These are phyloP conservation scores for Stachybotrys elegans DNA, from an alignment of 2,329 filamentous ascomycete species.

Conservation along the genomic window DNA sequence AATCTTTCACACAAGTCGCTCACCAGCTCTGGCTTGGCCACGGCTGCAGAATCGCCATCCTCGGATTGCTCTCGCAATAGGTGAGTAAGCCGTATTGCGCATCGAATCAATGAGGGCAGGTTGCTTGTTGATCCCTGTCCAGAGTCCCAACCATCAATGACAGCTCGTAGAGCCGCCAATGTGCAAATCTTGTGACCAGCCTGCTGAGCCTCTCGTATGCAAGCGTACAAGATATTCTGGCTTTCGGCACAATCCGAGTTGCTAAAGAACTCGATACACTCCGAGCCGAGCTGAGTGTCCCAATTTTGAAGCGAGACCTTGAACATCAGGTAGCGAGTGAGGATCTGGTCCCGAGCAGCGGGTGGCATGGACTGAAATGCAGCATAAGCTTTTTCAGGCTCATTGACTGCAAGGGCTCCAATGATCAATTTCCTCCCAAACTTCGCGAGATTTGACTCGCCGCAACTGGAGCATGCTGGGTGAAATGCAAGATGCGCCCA, in stretches of 20 bases:
- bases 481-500: conserved; percentile 73
- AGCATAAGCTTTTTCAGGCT: conserved; percentile 16
- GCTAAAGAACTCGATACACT: conserved; percentile 59
- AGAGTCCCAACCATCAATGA: conserved; percentile 20
- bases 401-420: conserved; percentile 53
- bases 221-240: conserved; percentile 69
- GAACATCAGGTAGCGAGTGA: conserved; percentile 71
- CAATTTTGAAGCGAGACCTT: conserved; percentile 59
- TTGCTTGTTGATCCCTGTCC: conserved; percentile 17
- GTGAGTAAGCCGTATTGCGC: conserved; percentile 47
- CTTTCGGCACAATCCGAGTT: conserved; percentile 43
- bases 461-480: conserved; percentile 58
- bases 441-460: conserved; percentile 62
- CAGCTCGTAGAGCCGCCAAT: conserved; percentile 27
- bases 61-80: conserved; percentile 31
- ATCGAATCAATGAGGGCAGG: conserved; percentile 36
- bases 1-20: no score
- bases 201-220: conserved; percentile 70
- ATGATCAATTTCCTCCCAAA: conserved; percentile 68
- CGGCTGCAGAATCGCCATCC: no score
- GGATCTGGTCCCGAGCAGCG: conserved; percentile 50
- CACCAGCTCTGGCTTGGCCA: no score
- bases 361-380: conserved; percentile 56
- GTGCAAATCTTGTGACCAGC: conserved; percentile 57
- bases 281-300: conserved; percentile 53